Evolutionary conservation across 139 green algal species (phyloP), one percentile per base, ranked within the genome.

Genomic region (Coelastrella sp.): DNA sequence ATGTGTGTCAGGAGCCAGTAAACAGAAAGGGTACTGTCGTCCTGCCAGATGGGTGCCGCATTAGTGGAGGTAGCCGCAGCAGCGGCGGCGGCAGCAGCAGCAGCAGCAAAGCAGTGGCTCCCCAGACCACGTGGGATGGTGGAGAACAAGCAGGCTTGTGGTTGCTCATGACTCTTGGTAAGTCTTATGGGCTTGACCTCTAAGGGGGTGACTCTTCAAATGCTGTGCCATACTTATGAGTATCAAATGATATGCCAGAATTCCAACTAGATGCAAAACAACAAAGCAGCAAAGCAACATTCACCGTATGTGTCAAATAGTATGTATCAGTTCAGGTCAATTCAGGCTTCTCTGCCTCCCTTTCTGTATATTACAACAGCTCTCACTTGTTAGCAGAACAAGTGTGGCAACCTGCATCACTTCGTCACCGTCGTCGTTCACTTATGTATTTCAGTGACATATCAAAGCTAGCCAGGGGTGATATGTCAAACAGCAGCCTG

Each of bases 1-100:
- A 63, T 63, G 53, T 63, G 53, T 63, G 53, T 63, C 53, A 63
- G 53, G 53, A 63, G n/a, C 53, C 53, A 63, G 53, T 63, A 30
- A 11, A 11, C 25, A 63, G 53, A 63, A 17, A 17, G 53, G 53
- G 13, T 63, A 11, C 25, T 11, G 53, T 63, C 53, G n/a, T 30
- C 25, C 53, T 63, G 53, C 53, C 53, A 63, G 13, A 11, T 30
- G 53, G 53, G 53, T 63, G 6, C 53, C 53, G n/a, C 53, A 11
- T 30, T 11, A 63, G n/a, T 11, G 11, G 45, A 8, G 11, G 45
- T 11, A 53, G 45, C 45, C 8, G 45, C 53, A 63, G 53, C 53
- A 63, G 53, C 53, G n/a, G 53, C 45, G 11, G 45, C 45, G 11
- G 45, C 45, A 53, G 45, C 45, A 53, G 45, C 53, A 63, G 53